phyloP scores from a whole-genome alignment of 2,329 filamentous ascomycete genomes.

The Xylariaceae sp. region DNA sequence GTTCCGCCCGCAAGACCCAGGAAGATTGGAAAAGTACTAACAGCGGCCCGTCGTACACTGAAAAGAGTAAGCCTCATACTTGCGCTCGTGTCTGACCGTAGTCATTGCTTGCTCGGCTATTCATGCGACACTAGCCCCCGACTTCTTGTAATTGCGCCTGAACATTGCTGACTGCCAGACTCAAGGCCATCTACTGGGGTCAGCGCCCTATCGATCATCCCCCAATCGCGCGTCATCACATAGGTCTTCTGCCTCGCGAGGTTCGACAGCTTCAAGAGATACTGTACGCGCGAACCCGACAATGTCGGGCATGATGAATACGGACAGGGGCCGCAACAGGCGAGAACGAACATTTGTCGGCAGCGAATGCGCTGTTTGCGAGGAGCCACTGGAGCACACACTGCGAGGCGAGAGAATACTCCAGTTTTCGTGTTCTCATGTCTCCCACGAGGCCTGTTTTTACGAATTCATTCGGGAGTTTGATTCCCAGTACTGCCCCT shows the following conservation, averaged over 20 bases:
- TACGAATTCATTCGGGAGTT: constrained; percentile 97
- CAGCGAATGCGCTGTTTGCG: constrained; percentile 90
- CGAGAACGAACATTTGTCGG: constrained; percentile 94
- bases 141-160: constrained; percentile 12
- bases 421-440: constrained; percentile 94
- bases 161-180: constrained; percentile 22
- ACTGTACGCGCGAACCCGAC: constrained; percentile 30
- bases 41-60: constrained; percentile 34
- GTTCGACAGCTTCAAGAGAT: constrained; percentile 35
- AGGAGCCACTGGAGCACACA: constrained; percentile 94
- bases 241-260: constrained; percentile 36
- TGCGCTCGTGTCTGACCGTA: constrained; percentile 3
- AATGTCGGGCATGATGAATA: constrained; percentile 65
- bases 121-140: background rate
- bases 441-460: constrained; percentile 96
- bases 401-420: constrained; percentile 89
- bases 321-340: constrained; percentile 73
- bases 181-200: constrained; percentile 37
- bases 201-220: constrained; percentile 31
- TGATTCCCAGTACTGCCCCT: constrained; percentile 89
- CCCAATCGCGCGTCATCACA: constrained; percentile 35
- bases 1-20: constrained; percentile 27
- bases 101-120: constrained; percentile 12
- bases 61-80: constrained; percentile 37
- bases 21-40: constrained; percentile 27